Conservation (phyloP, 2,329 filamentous ascomycete genomes). For the Hymenoscyphus occultus region DNA sequence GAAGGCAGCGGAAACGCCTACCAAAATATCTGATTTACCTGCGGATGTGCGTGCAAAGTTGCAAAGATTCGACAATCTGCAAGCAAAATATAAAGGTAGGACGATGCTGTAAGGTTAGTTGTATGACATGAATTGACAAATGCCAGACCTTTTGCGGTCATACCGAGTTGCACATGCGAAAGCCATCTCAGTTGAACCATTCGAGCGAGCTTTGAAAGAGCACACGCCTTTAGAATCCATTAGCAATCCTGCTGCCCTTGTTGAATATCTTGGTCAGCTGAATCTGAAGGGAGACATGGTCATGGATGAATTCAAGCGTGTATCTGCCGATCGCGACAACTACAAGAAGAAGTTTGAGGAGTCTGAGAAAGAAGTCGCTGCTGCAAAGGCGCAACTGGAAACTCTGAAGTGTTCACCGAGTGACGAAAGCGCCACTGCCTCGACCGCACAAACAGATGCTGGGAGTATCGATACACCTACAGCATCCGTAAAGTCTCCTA, state of each 20-base stretch:
- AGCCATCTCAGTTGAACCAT: constrained; percentile 84
- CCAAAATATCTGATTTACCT: constrained; percentile 47
- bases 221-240: constrained; percentile 91
- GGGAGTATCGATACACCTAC: constrained; percentile 33
- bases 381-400: constrained; percentile 62
- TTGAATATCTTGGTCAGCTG: constrained; percentile 87
- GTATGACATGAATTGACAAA: constrained; percentile 19
- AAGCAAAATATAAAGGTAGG: constrained; percentile 79
- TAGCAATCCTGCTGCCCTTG: constrained; percentile 74
- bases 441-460: constrained; percentile 27
- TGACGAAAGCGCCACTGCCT: constrained; percentile 29
- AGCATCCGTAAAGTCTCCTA: constrained; percentile 44
- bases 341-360: constrained; percentile 75
- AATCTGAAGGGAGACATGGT: constrained; percentile 88
- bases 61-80: constrained; percentile 84
- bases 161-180: constrained; percentile 89
- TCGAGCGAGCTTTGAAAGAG: constrained; percentile 86
- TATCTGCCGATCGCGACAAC: constrained; percentile 77
- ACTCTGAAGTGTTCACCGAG: constrained; percentile 47
- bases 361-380: constrained; percentile 59
- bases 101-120: constrained; percentile 9
- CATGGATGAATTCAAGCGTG: constrained; percentile 85
- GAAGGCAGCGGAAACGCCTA: constrained; percentile 24
- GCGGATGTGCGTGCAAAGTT: constrained; percentile 73
- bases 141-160: constrained; percentile 76